phyloP scores from a whole-genome alignment of 768 basidiomycete genomes.

The Tremella mesenterica region DNA sequence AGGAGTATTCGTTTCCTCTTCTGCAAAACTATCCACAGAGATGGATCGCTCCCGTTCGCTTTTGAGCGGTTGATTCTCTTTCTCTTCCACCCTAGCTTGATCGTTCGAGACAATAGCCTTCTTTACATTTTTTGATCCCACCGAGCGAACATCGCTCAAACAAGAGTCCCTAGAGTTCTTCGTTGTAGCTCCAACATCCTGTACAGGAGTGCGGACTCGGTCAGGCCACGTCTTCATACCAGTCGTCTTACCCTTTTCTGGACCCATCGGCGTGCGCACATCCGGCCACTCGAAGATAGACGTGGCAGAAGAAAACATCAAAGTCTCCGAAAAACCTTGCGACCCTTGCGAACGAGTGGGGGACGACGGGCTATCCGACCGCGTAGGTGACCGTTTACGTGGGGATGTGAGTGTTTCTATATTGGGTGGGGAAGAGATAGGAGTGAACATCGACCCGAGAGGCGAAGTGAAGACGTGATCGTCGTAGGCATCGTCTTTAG shows the following conservation, averaged over 20 bases:
- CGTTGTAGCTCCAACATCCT: background rate
- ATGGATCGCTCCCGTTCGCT: too few species aligned
- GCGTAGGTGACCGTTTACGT: background rate
- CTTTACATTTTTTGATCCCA: too few species aligned
- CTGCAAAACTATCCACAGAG: constrained; percentile 18
- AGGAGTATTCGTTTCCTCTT: constrained; percentile 22
- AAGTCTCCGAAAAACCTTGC: background rate
- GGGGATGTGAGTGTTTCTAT: background rate
- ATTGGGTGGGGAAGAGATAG: background rate
- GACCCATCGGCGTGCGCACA: too few species aligned
- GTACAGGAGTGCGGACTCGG: background rate
- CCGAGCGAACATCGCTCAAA: too few species aligned
- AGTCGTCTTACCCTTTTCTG: too few species aligned
- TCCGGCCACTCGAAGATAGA: background rate
- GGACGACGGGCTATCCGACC: background rate
- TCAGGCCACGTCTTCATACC: too few species aligned
- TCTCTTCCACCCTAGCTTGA: too few species aligned
- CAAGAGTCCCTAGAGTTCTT: too few species aligned
- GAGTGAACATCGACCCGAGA: background rate
- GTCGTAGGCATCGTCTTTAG: constrained; percentile 8
- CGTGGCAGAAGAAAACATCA: background rate
- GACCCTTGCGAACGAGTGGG: background rate
- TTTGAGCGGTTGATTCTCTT: background rate
- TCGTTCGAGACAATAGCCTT: too few species aligned
- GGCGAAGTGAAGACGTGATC: background rate